A percentile compares a stretch with the other conserved stretches of the same genome.
Evolutionary conservation across 768 basidiomycete species (phyloP).

Genomic region (Lactarius tabidus): DNA sequence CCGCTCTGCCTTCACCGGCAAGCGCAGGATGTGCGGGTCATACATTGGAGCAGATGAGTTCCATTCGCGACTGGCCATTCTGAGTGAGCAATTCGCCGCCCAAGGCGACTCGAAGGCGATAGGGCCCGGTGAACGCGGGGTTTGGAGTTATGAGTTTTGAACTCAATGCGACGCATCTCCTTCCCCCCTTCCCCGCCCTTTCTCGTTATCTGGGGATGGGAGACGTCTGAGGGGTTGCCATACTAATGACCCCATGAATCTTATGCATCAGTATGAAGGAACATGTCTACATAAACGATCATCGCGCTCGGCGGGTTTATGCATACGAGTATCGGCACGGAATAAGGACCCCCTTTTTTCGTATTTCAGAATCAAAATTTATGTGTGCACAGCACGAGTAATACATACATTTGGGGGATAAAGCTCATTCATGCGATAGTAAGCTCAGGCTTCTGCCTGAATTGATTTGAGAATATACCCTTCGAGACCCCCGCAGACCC

Average conservation of each 20-base stretch:
- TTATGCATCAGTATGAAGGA: neutral
- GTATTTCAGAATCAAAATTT: neutral
- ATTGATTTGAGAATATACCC: conserved; percentile 83
- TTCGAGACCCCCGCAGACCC: conserved; percentile 93
- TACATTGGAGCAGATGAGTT: conserved; percentile 93
- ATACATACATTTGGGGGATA: neutral
- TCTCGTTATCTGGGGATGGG: no score
- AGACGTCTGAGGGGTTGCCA: neutral
- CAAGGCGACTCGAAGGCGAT: conserved; percentile 4
- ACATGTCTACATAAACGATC: neutral
- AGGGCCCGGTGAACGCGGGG: conserved; percentile 13
- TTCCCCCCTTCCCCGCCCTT: neutral
- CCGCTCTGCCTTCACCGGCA: conserved; percentile 84
- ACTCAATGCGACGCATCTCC: neutral
- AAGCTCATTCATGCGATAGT: neutral
- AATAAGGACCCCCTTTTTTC: neutral
- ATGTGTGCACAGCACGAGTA: neutral
- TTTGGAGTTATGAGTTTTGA: conserved; percentile 29
- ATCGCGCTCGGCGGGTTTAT: neutral
- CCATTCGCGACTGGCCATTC: conserved; percentile 67
- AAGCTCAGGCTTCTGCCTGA: conserved; percentile 31
- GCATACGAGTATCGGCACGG: neutral
- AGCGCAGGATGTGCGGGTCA: conserved; percentile 91
- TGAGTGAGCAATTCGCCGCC: conserved; percentile 54
- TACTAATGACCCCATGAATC: neutral